Base-by-base conservation (phyloP, 495 filamentous ascomycete species). In the Geoglossum glabrum region DNA sequence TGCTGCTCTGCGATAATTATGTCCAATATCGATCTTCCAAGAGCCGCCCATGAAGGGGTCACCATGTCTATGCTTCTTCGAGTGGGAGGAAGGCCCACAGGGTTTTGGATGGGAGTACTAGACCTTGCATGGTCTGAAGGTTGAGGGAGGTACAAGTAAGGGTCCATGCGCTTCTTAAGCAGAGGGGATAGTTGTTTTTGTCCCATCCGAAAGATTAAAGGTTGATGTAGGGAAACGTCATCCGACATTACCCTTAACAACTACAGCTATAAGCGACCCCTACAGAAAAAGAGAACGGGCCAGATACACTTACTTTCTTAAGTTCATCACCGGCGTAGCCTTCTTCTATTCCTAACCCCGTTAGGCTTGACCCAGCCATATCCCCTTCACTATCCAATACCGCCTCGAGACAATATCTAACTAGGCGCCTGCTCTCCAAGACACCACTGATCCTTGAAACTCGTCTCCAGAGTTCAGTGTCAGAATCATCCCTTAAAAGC, bases 401-500 rank as follows among this genome's bases (percentile, higher is more conserved):
- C 57, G 90, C 85, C 66, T 99, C 92, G 19, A 97, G 71, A 61
- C 93, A 92, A 64, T 87, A 97, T 34, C 93, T 79, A 36, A 78
- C 81, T 30, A 95, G 75, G 7, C 90, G 78, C 34, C 77, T 71
- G 60, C 89, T 95, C 34, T 81, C 79, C 15, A 96, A 69, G 57
- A 87, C 78, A 30, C 80, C 76, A 10, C 81, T 84, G 21, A 98
- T 75, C 30, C 86, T 80, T 7, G 92, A 84, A 26, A 86, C 79
- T 57, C 86, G 80, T 60, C 92, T 76, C 92, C 92, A 98, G n/a
- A 97, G 74, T 62, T 95, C 90, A 31, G 92, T 74, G 67, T 98
- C 93, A 1, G 88, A 85, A 40, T 94, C 87, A 65, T 98, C 92
- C 45, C 85, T 83, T 61, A 90, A 87, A 26, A 97, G 73, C 0